Conservation (phyloP, 768 basidiomycete species). For the Cystofilobasidium macerans region DNA sequence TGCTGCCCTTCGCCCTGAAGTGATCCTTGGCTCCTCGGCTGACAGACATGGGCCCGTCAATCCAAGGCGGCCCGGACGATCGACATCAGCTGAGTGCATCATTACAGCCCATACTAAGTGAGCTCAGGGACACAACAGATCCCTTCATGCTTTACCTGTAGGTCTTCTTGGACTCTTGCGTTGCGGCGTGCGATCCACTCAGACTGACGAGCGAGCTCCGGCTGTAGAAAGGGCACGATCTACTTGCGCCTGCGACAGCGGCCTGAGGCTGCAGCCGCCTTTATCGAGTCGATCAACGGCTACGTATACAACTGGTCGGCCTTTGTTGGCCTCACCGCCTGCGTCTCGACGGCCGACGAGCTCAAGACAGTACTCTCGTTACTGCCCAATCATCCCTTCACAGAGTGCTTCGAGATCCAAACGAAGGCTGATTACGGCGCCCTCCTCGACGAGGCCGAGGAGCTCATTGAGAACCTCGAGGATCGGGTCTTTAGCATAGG, state of each 20-base stretch:
- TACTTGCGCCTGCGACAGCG: conserved; percentile 66
- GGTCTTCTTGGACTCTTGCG: conserved; percentile 33
- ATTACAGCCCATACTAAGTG: conserved; percentile 44
- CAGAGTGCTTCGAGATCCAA: conserved; percentile 69
- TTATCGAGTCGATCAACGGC: conserved; percentile 59
- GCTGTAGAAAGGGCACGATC: conserved; percentile 76
- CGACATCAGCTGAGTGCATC: conserved; percentile 14
- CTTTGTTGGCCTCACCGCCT: conserved; percentile 66
- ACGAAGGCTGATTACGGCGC: conserved; percentile 79
- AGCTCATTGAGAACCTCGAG: conserved; percentile 45
- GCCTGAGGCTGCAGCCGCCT: conserved; percentile 73
- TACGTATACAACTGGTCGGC: conserved; percentile 91
- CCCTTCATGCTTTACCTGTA: conserved; percentile 79
- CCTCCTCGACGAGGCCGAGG: conserved; percentile 72
- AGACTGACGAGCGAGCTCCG: no score
- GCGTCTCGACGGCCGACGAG: conserved; percentile 72
- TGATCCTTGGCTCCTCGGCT: neutral
- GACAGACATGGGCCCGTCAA: no score
- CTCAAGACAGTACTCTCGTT: conserved; percentile 14
- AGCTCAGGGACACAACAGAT: conserved; percentile 52
- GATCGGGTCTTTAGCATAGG: conserved; percentile 13
- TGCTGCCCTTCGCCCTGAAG: neutral
- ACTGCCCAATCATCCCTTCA: conserved; percentile 19
- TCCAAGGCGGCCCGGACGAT: conserved; percentile 15
- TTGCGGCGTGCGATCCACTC: no score